Conservation (phyloP, 2,329 filamentous ascomycete species). For the Venturia effusa region DNA sequence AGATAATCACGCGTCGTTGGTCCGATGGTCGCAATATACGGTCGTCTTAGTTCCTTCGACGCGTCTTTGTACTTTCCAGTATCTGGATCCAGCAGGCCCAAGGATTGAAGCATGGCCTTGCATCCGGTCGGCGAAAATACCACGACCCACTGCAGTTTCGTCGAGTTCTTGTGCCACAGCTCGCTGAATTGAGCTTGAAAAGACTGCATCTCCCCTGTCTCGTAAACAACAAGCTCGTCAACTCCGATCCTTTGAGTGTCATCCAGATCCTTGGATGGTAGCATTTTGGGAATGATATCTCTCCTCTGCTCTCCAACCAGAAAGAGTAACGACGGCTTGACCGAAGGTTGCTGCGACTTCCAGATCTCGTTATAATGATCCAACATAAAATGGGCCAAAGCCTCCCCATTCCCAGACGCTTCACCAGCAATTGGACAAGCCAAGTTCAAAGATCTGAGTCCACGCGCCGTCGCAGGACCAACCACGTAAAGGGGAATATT, state of each 20-base stretch:
- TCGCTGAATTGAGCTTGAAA: slow-evolving; percentile 2
- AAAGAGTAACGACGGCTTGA: slow-evolving; percentile 62
- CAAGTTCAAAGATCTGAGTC: slow-evolving; percentile 46
- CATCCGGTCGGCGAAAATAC: slow-evolving; percentile 57
- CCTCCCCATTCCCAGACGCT: slow-evolving; percentile 76
- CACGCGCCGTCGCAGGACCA: slow-evolving; percentile 68
- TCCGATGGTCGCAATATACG: slow-evolving; percentile 76
- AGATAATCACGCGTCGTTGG: slow-evolving; percentile 81
- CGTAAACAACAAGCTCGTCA: slow-evolving; percentile 75
- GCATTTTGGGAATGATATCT: slow-evolving; percentile 76
- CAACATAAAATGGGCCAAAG: slow-evolving; percentile 67
- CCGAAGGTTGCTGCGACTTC: slow-evolving; percentile 10
- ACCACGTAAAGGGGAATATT: slow-evolving; percentile 60
- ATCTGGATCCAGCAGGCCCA: slow-evolving; percentile 34
- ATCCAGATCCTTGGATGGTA: slow-evolving; percentile 49
- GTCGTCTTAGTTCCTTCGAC: slow-evolving; percentile 27
- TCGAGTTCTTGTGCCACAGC: slow-evolving; percentile 13
- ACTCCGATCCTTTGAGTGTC: slow-evolving; percentile 49
- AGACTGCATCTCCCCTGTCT: slow-evolving; percentile 54
- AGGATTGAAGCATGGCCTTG: slow-evolving; percentile 45
- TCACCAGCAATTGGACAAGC: slow-evolving; percentile 58
- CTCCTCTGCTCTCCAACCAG: slow-evolving; percentile 81
- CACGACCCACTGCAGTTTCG: slow-evolving; percentile 55
- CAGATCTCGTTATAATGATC: slow-evolving; percentile 52
- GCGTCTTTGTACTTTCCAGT: slow-evolving; percentile 24